Base-by-base conservation (phyloP, 225 moss, liverwort and hornwort species). In the Physcomitrellopsis africana region DNA sequence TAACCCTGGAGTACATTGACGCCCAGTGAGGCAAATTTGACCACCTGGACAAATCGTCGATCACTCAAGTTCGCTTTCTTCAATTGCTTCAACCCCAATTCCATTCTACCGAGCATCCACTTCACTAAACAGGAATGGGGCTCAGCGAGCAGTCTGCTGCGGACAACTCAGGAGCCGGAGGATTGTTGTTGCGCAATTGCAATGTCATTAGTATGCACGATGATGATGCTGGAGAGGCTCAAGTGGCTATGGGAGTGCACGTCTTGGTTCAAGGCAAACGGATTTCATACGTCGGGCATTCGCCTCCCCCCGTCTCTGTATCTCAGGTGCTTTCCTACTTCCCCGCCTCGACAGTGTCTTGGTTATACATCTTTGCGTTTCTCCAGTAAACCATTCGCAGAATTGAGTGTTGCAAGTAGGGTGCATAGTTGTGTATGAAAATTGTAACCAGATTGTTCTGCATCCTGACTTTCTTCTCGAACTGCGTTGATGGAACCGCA, bases 131-230 rank as follows among this genome's bases (percentile, higher is more conserved):
- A 27, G 41, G 20, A 10, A 73, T 80, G 72, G 68, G 14, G 59
- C 67, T 37, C n/a, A 43, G 13, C 24, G n/a, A 47, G 45, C 70
- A 70, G 23, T 51, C 68, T 11, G 49, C 65, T n/a, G 63, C 47
- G 54, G 37, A 47, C 55, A 41, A 47, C 51, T 23, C 1, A 6
- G 78, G 41, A 18, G 17, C 26, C n/a, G 53, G 73, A 0, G 58
- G 70, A 15, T 18, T 88, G 16, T 27, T 82, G 76, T 43, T 88
- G 43, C 64, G 24, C 26, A 83, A 88, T 69, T 88, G 88, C 76
- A 88, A 79, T 55, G 23, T 85, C 52, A 86, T 88, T 7, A 79
- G 62, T 47, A 65, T 75, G 74, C 19, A 42, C 0, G 59, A 58
- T 11, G 75, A 51, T 11, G 52, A 37, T 19, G 51, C 32, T 18